Conservation (phyloP, 768 basidiomycete species). For the Hericium erinaceus region DNA sequence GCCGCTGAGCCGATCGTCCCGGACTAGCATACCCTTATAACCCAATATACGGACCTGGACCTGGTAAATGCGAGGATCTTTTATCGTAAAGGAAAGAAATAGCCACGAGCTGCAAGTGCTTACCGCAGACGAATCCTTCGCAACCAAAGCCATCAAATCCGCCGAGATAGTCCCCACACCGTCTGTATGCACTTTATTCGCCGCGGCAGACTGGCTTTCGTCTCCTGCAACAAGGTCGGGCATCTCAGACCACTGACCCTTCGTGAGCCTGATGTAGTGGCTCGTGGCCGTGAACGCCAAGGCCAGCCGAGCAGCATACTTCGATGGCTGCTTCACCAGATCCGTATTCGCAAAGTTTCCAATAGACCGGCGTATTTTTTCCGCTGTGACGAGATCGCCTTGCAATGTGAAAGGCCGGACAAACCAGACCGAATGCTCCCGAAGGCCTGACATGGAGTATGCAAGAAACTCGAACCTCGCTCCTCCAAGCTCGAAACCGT, state of each 20-base stretch:
- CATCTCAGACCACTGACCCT: slow-evolving; percentile 49
- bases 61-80: slow-evolving; percentile 21
- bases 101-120: slow-evolving; percentile 17
- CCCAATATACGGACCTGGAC: slow-evolving; percentile 77
- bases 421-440: slow-evolving; percentile 80
- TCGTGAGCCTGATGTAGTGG: slow-evolving; percentile 48
- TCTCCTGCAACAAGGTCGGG: slow-evolving; percentile 48
- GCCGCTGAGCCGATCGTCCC: slow-evolving; percentile 48
- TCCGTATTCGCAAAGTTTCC: slow-evolving; percentile 51
- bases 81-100: neutral
- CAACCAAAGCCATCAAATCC: slow-evolving; percentile 48
- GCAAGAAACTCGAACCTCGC: slow-evolving; percentile 72
- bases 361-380: slow-evolving; percentile 48
- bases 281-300: slow-evolving; percentile 82
- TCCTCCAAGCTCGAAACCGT: slow-evolving; percentile 64
- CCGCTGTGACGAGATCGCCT: slow-evolving; percentile 40
- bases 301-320: slow-evolving; percentile 73
- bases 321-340: slow-evolving; percentile 44
- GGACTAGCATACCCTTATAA: slow-evolving; percentile 71
- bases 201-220: slow-evolving; percentile 19
- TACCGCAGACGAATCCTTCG: slow-evolving; percentile 52
- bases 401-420: slow-evolving; percentile 50
- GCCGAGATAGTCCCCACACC: slow-evolving; percentile 74
- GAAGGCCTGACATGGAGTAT: slow-evolving; percentile 67
- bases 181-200: slow-evolving; percentile 50